Evolutionary conservation across 768 basidiomycete species (phyloP), one percentile per base, ranked within the genome.

Genomic region (Mycena belliarum): DNA sequence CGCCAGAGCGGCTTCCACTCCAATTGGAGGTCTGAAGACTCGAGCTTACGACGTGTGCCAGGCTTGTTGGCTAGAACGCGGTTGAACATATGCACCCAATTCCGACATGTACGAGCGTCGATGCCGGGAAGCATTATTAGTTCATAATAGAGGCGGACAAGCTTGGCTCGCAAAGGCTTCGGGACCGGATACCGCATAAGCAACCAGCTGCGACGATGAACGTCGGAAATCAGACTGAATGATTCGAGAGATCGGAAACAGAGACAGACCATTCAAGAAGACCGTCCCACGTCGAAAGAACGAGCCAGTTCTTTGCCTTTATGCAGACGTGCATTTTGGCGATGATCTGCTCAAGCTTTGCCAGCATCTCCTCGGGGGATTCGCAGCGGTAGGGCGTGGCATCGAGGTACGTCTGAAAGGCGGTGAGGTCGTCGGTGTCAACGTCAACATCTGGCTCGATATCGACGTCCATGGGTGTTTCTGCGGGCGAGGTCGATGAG

Each of bases 1-100:
- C 81, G 76, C 91, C 92, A 93, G n/a, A 93, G 76, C 12, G 89
- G 86, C 59, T 76, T 61, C 91, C 91, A 93, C 2, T 83, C 76
- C 4, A 93, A 82, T 61, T 84, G 75, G 28, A 93, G 77, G 67
- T 93, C 92, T 11, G 73, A 64, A 21, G 78, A 61, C 57, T 91
- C 85, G 42, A 94, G 80, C 70, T 84, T 91, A 49, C 85, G 83
- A 61, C 81, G 83, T 48, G 75, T 63, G 41, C 88, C 85, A 8
- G 82, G 76, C 73, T 88, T 91, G 68, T 79, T 84, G 37, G 81
- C 79, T 15, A 91, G 76, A 43, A 93, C 76, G 55, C 88, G 85
- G 44, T 85, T 80, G 63, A 92, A 77, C 83, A 89, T 89, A 65
- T 89, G 88, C 15, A 87, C 84, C 89, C 90, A 93, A 68, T 78